phyloP scores from a whole-genome alignment of 108 stramenopile species.

The Conticribra guillardii region DNA sequence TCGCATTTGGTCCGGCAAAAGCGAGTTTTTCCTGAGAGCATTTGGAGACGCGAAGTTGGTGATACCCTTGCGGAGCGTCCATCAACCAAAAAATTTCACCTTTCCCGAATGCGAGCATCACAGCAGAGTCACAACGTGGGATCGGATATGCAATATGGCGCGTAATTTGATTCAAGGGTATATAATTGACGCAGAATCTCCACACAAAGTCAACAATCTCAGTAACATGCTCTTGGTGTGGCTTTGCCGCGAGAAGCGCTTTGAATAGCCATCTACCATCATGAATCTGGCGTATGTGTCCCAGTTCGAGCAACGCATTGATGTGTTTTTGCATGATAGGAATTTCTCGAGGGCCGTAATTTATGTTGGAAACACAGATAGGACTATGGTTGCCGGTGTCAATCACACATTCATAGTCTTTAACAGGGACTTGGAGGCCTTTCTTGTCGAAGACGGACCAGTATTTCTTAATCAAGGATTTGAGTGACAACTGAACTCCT shows the following conservation, averaged over 20 bases:
- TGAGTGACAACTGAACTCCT: neutral
- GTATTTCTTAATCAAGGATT: neutral
- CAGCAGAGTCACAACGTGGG: neutral
- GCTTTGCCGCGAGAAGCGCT: neutral
- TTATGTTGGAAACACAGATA: neutral
- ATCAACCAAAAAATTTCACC: neutral
- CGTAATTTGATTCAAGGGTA: neutral
- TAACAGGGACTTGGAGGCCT: neutral
- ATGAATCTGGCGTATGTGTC: no score
- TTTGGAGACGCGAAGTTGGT: neutral
- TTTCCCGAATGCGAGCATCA: neutral
- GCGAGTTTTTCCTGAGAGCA: neutral
- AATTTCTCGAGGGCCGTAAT: neutral
- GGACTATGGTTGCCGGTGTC: neutral
- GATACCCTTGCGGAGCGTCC: neutral
- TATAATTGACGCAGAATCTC: neutral
- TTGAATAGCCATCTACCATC: neutral
- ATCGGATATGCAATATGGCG: neutral
- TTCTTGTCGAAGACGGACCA: neutral
- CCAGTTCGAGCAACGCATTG: no score
- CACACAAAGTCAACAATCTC: neutral
- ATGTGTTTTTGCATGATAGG: conserved; percentile 1
- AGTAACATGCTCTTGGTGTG: neutral
- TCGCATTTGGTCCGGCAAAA: neutral
- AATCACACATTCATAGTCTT: conserved; percentile 5